These are phyloP conservation scores for Uncinocarpus reesii DNA, from an alignment of 2,329 filamentous ascomycete species.

Conservation along the genomic window DNA sequence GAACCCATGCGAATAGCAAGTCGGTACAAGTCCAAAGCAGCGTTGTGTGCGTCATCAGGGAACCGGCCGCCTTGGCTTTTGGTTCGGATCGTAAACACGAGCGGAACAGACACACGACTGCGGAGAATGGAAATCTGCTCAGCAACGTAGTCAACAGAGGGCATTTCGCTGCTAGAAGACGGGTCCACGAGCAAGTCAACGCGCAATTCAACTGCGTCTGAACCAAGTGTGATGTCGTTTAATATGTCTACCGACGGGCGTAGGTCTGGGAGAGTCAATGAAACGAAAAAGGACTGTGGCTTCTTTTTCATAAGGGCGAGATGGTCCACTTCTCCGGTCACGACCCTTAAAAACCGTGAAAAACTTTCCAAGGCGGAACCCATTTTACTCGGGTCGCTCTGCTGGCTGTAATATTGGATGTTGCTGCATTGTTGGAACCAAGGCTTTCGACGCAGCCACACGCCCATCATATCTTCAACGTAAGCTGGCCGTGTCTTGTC, in stretches of 20 bases:
- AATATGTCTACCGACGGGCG: constrained; percentile 54
- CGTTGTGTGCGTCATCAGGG: constrained; percentile 62
- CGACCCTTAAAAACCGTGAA: constrained; percentile 57
- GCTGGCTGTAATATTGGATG: constrained; percentile 80
- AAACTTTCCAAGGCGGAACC: constrained; percentile 57
- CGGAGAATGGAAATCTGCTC: constrained; percentile 73
- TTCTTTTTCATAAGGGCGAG: constrained; percentile 53
- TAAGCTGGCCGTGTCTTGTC: constrained; percentile 91
- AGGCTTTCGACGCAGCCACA: constrained; percentile 78
- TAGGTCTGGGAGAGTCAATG: constrained; percentile 72
- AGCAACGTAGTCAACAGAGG: constrained; percentile 63
- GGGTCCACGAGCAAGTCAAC: constrained; percentile 78
- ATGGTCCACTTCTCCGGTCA: constrained; percentile 51
- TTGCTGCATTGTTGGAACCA: constrained; percentile 94
- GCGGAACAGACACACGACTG: constrained; percentile 59
- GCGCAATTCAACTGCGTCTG: constrained; percentile 88
- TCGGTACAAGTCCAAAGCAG: constrained; percentile 63
- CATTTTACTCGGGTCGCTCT: constrained; percentile 42
- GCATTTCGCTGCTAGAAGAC: constrained; percentile 46
- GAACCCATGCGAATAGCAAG: constrained; percentile 72
- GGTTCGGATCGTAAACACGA: constrained; percentile 89
- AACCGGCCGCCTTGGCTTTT: constrained; percentile 78
- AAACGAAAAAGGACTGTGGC: constrained; percentile 78
- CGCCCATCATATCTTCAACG: constrained; percentile 79
- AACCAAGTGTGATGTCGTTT: constrained; percentile 65